A percentile compares a stretch with the other conserved stretches of the same genome.
phyloP scores from a whole-genome alignment of 1,284 basidiomycete genomes.

The Trichosporon faecale region DNA sequence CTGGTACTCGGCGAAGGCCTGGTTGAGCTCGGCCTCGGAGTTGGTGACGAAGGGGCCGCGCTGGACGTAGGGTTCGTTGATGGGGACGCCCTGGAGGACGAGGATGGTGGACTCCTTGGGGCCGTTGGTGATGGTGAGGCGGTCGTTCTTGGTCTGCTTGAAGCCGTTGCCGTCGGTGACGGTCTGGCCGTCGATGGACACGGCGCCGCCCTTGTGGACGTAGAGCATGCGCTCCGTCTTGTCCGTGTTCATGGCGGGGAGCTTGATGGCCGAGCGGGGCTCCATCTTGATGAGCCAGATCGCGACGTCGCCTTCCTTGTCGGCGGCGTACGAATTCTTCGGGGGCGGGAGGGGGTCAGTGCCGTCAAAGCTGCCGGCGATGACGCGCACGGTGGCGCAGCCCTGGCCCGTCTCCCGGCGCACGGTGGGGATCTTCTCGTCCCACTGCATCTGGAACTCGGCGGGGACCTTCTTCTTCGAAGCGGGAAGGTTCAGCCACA shows the following conservation, averaged over 20 bases:
- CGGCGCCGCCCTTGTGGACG: slow-evolving; percentile 19
- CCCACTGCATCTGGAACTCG: slow-evolving; percentile 26
- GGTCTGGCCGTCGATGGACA: slow-evolving; percentile 13
- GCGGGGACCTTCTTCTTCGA: slow-evolving; percentile 17
- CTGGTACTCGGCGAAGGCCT: slow-evolving; percentile 23
- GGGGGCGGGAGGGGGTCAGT: slow-evolving; percentile 15
- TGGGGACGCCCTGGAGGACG: slow-evolving; percentile 19
- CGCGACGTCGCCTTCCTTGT: slow-evolving; percentile 16
- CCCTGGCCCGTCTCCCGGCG: neutral
- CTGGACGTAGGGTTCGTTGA: slow-evolving; percentile 21
- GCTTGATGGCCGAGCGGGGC: slow-evolving; percentile 7
- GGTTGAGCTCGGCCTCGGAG: slow-evolving; percentile 19
- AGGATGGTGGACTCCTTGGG: slow-evolving; percentile 13
- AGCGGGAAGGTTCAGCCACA: slow-evolving; percentile 25
- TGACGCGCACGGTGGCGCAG: slow-evolving; percentile 11
- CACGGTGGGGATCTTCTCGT: slow-evolving; percentile 19
- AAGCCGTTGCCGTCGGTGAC: neutral
- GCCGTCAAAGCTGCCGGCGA: slow-evolving; percentile 18
- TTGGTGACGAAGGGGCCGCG: slow-evolving; percentile 26
- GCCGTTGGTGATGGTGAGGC: slow-evolving; percentile 14
- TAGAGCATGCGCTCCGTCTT: slow-evolving; percentile 20
- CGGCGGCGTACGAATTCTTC: slow-evolving; percentile 5
- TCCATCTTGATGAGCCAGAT: slow-evolving; percentile 22
- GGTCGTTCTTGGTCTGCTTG: slow-evolving; percentile 4
- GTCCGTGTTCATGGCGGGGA: slow-evolving; percentile 11